phyloP scores from a whole-genome alignment of 148 eudicot species.

The Arctostaphylos glauca region DNA sequence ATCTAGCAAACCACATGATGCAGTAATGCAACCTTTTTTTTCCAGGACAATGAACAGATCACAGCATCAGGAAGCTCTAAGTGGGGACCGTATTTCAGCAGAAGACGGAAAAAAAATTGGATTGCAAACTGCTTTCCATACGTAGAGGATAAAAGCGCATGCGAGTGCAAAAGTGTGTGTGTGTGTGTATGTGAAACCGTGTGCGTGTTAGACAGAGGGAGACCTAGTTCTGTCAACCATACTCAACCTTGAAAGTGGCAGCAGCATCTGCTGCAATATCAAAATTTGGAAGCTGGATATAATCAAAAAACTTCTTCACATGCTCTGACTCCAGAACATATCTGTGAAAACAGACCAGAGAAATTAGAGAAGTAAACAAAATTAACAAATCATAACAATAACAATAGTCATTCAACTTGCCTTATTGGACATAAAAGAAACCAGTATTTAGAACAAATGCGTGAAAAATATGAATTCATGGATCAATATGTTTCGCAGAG shows the following conservation, averaged over 20 bases:
- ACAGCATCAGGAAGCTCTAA: neutral
- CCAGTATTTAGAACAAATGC: neutral
- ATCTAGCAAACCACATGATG: neutral
- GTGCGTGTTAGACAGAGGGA: neutral
- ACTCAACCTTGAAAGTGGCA: constrained; percentile 86
- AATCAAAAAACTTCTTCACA: constrained; percentile 84
- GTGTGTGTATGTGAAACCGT: neutral
- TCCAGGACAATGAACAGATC: neutral
- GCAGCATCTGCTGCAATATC: constrained; percentile 98
- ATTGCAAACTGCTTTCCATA: neutral
- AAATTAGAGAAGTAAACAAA: neutral
- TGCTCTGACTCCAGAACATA: constrained; percentile 88
- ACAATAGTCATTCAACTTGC: neutral
- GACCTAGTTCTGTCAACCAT: constrained; percentile 6
- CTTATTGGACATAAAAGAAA: neutral
- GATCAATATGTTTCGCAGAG: neutral
- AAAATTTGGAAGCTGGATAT: constrained; percentile 92
- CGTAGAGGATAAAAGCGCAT: neutral
- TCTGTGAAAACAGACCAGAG: constrained; percentile 38
- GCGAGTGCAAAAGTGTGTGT: neutral
- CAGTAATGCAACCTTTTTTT: neutral
- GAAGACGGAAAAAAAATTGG: neutral
- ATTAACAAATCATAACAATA: neutral
- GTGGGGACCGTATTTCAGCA: neutral
- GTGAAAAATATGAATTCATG: neutral